Conservation (phyloP, 2,329 filamentous ascomycete species). For the Trichoderma harzianum region DNA sequence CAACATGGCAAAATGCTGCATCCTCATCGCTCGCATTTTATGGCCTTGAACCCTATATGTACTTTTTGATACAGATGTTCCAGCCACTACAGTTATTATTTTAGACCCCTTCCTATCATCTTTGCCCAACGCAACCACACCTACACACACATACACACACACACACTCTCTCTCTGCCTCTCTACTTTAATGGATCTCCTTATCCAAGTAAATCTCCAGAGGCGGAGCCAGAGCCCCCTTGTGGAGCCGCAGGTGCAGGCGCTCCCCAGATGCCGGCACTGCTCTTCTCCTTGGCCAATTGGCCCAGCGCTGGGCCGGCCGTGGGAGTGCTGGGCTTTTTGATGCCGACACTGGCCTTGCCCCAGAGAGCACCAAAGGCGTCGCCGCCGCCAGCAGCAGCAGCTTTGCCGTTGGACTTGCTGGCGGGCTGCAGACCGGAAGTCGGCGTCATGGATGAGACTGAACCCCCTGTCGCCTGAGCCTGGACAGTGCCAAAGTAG, state of each 20-base stretch:
- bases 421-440: constrained; percentile 44
- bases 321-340: constrained; percentile 66
- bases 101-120: not conserved
- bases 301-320: constrained; percentile 76
- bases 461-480: constrained; percentile 30
- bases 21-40: constrained; percentile 7
- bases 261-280: constrained; percentile 92
- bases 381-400: constrained; percentile 64
- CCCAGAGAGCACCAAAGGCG: constrained; percentile 87
- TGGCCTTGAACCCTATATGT: constrained; percentile 8
- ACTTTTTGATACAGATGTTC: constrained; percentile 2
- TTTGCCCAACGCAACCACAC: not conserved
- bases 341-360: constrained; percentile 66
- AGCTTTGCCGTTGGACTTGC: constrained; percentile 47
- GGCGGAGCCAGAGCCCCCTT: constrained; percentile 39
- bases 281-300: constrained; percentile 97
- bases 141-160: not conserved
- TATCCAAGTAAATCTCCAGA: constrained; percentile 50
- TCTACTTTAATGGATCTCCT: constrained; percentile 4
- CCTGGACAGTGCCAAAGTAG: constrained; percentile 84
- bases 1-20: constrained; percentile 33
- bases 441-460: constrained; percentile 23
- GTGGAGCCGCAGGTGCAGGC: constrained; percentile 42
- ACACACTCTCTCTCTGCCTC: not conserved
- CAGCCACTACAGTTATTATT: constrained; percentile 7